phyloP scores from a whole-genome alignment of 208 protist genomes.

The Leishmania turanica region DNA sequence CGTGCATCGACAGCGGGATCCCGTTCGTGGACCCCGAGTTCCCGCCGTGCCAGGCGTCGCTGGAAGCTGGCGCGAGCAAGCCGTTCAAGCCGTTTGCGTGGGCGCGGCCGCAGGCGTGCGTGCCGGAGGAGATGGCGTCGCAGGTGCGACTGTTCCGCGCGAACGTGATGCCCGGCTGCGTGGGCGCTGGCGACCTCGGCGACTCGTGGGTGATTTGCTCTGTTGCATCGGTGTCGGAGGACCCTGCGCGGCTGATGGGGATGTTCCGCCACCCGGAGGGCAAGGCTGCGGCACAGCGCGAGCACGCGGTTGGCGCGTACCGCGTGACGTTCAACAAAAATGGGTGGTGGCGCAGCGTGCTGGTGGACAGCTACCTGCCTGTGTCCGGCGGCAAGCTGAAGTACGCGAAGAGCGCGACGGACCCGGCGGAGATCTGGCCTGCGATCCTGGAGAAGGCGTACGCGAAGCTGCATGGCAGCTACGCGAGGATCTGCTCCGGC shows the following conservation, averaged over 20 bases:
- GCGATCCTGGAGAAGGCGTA: constrained; percentile 89
- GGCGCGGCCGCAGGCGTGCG: constrained; percentile 55
- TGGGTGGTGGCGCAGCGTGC: constrained; percentile 75
- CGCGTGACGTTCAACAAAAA: constrained; percentile 85
- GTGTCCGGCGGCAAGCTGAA: constrained; percentile 49
- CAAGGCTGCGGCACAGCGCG: constrained; percentile 49
- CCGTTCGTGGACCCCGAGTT: constrained; percentile 81
- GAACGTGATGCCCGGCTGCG: constrained; percentile 35
- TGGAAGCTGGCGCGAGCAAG: constrained; percentile 54
- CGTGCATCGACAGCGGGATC: constrained; percentile 56
- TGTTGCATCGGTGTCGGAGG: constrained; percentile 55
- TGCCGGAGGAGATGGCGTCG: constrained; percentile 55
- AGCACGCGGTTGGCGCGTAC: constrained; percentile 75
- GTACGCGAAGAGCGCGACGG: constrained; percentile 57
- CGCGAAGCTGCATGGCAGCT: constrained; percentile 89
- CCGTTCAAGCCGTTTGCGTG: constrained; percentile 66
- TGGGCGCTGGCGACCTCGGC: constrained; percentile 68
- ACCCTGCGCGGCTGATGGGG: constrained; percentile 37
- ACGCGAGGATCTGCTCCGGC: constrained; percentile 74
- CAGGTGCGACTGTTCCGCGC: constrained; percentile 71
- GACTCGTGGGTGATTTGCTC: constrained; percentile 82
- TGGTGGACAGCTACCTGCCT: constrained; percentile 88
- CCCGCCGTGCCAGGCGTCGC: constrained; percentile 59
- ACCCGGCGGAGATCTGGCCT: constrained; percentile 82
- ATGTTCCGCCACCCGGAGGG: constrained; percentile 75